Evolutionary conservation across 129 eudicot species (phyloP).

Genomic region (Centaurea solstitialis): DNA sequence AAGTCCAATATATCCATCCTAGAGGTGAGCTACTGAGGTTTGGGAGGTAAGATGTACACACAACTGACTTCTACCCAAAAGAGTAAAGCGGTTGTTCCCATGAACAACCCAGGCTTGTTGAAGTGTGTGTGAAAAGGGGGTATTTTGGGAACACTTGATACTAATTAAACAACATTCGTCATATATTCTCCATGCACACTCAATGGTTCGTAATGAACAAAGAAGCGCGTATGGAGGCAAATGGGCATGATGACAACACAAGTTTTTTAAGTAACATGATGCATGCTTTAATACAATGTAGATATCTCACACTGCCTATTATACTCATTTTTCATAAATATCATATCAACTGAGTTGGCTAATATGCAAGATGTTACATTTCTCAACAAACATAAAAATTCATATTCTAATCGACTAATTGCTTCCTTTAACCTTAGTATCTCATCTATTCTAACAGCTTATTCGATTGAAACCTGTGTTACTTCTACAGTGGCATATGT

Average conservation of each 20-base stretch:
- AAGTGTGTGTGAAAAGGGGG: no score
- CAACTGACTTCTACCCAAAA: no score
- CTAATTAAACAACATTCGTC: no score
- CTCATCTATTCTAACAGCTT: background rate
- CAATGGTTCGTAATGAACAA: background rate
- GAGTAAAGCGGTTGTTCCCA: no score
- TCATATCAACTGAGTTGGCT: background rate
- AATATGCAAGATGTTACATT: no score
- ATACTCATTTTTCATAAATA: background rate
- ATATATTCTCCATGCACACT: background rate
- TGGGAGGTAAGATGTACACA: no score
- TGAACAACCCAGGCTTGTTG: no score
- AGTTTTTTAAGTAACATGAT: background rate
- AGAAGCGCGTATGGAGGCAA: background rate
- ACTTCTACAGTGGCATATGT: background rate
- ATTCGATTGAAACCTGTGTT: background rate
- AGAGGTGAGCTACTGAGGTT: no score
- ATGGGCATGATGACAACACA: background rate
- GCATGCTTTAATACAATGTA: background rate
- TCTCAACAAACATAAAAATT: background rate
- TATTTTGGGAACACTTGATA: no score
- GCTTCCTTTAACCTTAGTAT: background rate
- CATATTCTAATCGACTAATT: background rate
- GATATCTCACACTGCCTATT: background rate
- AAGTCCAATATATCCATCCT: no score